Base-by-base conservation (phyloP, 2,329 filamentous ascomycete genomes). In the Phaeosphaeria sp. region DNA sequence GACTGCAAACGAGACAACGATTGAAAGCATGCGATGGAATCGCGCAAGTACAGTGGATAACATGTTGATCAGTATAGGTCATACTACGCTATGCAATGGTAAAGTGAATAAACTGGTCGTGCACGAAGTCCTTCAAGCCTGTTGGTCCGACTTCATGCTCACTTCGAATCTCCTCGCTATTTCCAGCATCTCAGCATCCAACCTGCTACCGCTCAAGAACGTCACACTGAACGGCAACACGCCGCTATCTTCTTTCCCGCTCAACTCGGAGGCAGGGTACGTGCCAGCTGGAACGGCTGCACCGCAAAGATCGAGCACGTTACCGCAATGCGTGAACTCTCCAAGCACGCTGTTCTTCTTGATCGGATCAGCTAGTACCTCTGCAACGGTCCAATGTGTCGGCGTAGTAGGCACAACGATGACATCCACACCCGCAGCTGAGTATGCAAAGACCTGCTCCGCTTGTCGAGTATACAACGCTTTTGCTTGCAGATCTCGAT, bases 261-360 rank as follows among this genome's bases (percentile, higher is more conserved):
- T 71, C 42, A 74, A 49, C 42, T 76, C 73, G 27, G 49, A 42
- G 0, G 66, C 58, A 1, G 69, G 60, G 61, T 77, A 78, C 6
- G 56, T 74, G 1, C 81, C 81, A 0, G 84, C 84, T 1, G 84
- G 83, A n/a, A 87, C 77, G 1, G 73, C 67, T 21, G 69, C 64
- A 18, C 61, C 72, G 55, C 73, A 75, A 64, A 87, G 79, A 69
- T 88, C 86, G 18, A 88, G 71, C 25, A 88, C 84, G 63, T 88
- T 88, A 17, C 82, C 86, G 65, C 84, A 87, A 65, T 87, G 86
- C 0, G 85, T 87, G 55, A 87, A 88, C 40, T 72, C 71, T 1
- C 73, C 73, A 17, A 74, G 49, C 3, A 79, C 71, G 3, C 83
- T 83, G 63, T 88, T 88, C 65, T 83, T 80, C 17, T 70, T 73